These are phyloP conservation scores for Agastache rugosa DNA, from an alignment of 257 asterid species.

Conservation along the genomic window DNA sequence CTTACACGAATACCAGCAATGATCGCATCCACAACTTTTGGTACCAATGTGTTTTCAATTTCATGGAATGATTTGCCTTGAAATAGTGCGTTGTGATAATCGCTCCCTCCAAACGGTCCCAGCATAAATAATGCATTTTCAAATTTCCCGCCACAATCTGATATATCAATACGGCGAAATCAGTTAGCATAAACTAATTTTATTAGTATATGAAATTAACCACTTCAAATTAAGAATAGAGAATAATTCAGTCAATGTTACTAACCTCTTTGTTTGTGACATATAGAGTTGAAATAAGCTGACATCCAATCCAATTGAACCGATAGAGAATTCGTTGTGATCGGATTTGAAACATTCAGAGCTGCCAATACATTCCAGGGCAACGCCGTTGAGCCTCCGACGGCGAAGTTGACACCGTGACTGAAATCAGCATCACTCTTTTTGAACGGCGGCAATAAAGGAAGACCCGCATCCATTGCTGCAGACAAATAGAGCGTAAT, in stretches of 20 bases:
- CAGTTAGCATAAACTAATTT: too few relatives aligned
- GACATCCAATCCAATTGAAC: background rate
- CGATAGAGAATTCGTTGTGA: background rate
- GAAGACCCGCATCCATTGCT: too few relatives aligned
- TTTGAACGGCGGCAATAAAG: background rate
- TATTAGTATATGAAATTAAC: too few relatives aligned
- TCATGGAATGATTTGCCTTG: background rate
- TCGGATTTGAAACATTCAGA: too few relatives aligned
- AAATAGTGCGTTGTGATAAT: background rate
- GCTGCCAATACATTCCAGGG: background rate
- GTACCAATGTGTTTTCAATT: background rate
- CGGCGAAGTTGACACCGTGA: background rate
- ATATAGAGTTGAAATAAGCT: background rate
- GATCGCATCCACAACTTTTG: background rate
- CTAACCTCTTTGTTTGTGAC: background rate
- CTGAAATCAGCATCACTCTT: background rate
- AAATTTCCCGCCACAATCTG: background rate
- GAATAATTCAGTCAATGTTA: too few relatives aligned
- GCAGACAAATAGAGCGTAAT: too few relatives aligned
- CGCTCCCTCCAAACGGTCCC: background rate
- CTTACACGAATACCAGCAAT: background rate
- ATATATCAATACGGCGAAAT: too few relatives aligned
- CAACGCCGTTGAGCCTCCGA: background rate
- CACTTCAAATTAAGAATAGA: too few relatives aligned
- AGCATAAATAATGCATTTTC: background rate